A percentile compares a stretch with the other conserved stretches of the same genome.
Conservation (phyloP, 2,329 filamentous ascomycete genomes). For the Cladosporium sp. region DNA sequence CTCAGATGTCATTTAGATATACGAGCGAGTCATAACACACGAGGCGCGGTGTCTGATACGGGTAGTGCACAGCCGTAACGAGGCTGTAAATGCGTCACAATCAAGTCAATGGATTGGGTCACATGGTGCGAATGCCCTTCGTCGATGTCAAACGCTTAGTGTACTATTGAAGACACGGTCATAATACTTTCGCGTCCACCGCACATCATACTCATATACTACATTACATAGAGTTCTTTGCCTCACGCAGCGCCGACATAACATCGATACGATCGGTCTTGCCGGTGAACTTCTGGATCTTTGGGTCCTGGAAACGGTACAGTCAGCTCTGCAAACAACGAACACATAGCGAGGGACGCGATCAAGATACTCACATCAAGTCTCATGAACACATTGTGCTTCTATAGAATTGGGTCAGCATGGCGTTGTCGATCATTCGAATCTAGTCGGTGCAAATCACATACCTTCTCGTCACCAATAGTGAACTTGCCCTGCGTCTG, state of each 20-base stretch:
- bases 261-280: conserved; percentile 78
- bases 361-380: conserved; percentile 60
- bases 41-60: background rate
- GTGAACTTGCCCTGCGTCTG: conserved; percentile 95
- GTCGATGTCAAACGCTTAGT: background rate
- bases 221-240: conserved; percentile 68
- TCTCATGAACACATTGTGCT: conserved; percentile 97
- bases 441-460: conserved; percentile 18
- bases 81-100: background rate
- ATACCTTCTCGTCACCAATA: conserved; percentile 93
- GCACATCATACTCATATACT: background rate
- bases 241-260: conserved; percentile 80
- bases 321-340: background rate
- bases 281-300: conserved; percentile 80
- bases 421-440: background rate
- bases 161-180: background rate
- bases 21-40: background rate
- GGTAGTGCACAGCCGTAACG: background rate
- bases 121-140: background rate
- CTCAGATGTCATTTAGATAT: background rate
- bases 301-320: conserved; percentile 64
- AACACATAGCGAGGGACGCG: background rate
- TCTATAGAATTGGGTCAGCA: conserved; percentile 46
- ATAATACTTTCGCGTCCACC: background rate
- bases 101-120: background rate